Conservation (phyloP, 164 flowering plant species). For the Macadamia tetraphylla region DNA sequence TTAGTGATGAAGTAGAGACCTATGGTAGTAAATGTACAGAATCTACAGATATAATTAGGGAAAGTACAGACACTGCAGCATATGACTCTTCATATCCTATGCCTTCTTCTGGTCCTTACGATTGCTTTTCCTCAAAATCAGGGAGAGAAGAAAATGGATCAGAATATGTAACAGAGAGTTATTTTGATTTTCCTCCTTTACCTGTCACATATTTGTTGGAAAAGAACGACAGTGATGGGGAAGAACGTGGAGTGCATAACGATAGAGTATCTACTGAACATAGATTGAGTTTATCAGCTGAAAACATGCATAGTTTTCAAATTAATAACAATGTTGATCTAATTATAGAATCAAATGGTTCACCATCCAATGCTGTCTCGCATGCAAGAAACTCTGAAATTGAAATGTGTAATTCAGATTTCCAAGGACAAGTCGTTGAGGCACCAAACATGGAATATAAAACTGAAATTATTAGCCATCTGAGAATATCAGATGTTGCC, state of each 20-base stretch:
- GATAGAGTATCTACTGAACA: conserved; percentile 26
- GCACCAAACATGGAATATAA: conserved; percentile 23
- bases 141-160: conserved; percentile 29
- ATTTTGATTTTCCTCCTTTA: conserved; percentile 64
- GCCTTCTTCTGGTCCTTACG: conserved; percentile 29
- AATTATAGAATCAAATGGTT: conserved; percentile 47
- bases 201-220: conserved; percentile 69
- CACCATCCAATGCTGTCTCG: conserved; percentile 22
- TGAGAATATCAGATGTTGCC: conserved; percentile 54
- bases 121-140: conserved; percentile 24
- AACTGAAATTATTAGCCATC: conserved; percentile 30
- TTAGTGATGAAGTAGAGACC: conserved; percentile 23
- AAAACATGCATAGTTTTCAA: conserved; percentile 65
- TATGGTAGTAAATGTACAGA: conserved; percentile 25
- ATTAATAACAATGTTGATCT: conserved; percentile 66
- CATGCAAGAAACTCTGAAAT: conserved; percentile 29
- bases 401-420: conserved; percentile 29
- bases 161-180: conserved; percentile 27
- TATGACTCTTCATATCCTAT: conserved; percentile 39
- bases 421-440: conserved; percentile 17
- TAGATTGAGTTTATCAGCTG: conserved; percentile 35
- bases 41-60: conserved; percentile 21
- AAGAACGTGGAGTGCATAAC: conserved; percentile 18
- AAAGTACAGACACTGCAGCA: conserved; percentile 43
- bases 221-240: conserved; percentile 27